phyloP scores from a whole-genome alignment of 2,329 filamentous ascomycete genomes.

The Lasiodiplodia hormozganensis region DNA sequence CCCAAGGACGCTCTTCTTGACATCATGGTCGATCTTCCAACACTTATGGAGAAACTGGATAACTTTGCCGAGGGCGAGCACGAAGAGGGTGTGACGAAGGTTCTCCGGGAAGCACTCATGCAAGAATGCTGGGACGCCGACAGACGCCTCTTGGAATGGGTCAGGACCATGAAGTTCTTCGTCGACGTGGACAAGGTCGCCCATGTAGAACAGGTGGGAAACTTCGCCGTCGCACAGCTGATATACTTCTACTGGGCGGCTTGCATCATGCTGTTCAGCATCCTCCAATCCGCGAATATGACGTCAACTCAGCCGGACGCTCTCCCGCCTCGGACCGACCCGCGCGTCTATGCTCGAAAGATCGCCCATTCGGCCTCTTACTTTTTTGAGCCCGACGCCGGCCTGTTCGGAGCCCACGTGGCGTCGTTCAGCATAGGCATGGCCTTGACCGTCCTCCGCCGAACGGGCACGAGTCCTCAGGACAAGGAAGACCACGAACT shows the following conservation, averaged over 20 bases:
- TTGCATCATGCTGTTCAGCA: conserved; percentile 36
- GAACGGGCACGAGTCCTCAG: not conserved
- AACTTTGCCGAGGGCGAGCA: conserved; percentile 10
- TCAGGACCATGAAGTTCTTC: not conserved
- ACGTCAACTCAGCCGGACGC: not conserved
- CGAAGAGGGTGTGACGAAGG: conserved; percentile 6
- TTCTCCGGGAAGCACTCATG: not conserved
- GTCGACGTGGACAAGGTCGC: conserved; percentile 32
- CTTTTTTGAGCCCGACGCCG: conserved; percentile 37
- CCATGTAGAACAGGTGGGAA: not conserved
- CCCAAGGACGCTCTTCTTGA: conserved; percentile 45
- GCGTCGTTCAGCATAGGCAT: conserved; percentile 33
- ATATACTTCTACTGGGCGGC: conserved; percentile 39
- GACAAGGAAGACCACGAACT: not conserved
- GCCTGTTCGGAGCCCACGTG: conserved; percentile 34
- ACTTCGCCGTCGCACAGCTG: conserved; percentile 32
- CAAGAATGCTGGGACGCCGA: conserved; percentile 36
- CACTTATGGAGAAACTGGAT: conserved; percentile 42
- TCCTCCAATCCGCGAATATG: conserved; percentile 28
- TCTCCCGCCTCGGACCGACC: conserved; percentile 34
- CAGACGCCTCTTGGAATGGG: conserved; percentile 36
- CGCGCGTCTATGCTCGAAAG: conserved; percentile 37
- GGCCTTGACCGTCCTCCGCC: conserved; percentile 1
- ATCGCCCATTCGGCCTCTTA: conserved; percentile 37
- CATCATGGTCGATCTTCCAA: conserved; percentile 42